phyloP scores from a whole-genome alignment of 2,329 filamentous ascomycete species.

The Pestalotiopsis sp. region DNA sequence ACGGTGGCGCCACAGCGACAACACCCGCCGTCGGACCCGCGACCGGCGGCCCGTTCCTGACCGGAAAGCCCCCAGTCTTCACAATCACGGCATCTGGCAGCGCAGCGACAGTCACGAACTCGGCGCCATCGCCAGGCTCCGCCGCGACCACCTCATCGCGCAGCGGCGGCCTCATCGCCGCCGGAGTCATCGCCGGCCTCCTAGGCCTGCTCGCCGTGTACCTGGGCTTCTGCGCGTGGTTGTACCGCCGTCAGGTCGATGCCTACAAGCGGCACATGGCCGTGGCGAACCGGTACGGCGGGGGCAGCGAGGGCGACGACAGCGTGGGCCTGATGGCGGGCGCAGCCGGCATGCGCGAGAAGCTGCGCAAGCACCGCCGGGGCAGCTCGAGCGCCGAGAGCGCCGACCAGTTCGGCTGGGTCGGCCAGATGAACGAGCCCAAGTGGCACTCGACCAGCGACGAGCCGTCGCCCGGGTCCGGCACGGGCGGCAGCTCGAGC shows the following conservation, averaged over 20 bases:
- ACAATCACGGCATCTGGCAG: slow-evolving; percentile 59
- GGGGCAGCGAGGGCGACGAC: slow-evolving; percentile 41
- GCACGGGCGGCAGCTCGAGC: slow-evolving; percentile 8
- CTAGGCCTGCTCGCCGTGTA: slow-evolving; percentile 65
- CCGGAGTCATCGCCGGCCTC: slow-evolving; percentile 64
- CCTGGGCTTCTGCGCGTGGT: slow-evolving; percentile 72
- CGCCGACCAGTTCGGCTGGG: slow-evolving; percentile 31
- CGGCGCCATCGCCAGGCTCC: slow-evolving; percentile 23
- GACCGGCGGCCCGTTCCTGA: slow-evolving; percentile 71
- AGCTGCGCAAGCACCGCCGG: slow-evolving; percentile 26
- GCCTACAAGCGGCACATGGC: slow-evolving; percentile 73
- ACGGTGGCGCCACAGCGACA: slow-evolving; percentile 68
- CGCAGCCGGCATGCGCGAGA: slow-evolving; percentile 23
- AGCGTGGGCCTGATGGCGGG: slow-evolving; percentile 7
- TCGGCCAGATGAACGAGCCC: slow-evolving; percentile 28
- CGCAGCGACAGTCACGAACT: slow-evolving; percentile 44
- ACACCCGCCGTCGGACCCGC: slow-evolving; percentile 63
- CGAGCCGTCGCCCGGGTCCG: slow-evolving; percentile 26
- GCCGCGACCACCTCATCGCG: slow-evolving; percentile 30
- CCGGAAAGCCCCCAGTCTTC: slow-evolving; percentile 70
- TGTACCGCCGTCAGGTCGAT: slow-evolving; percentile 71
- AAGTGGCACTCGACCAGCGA: slow-evolving; percentile 21
- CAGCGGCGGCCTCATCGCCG: slow-evolving; percentile 46
- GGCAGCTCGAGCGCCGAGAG: slow-evolving; percentile 11
- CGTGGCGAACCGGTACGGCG: slow-evolving; percentile 60